Conservation (phyloP, 2,329 filamentous ascomycete species). For the Alternaria sp. region DNA sequence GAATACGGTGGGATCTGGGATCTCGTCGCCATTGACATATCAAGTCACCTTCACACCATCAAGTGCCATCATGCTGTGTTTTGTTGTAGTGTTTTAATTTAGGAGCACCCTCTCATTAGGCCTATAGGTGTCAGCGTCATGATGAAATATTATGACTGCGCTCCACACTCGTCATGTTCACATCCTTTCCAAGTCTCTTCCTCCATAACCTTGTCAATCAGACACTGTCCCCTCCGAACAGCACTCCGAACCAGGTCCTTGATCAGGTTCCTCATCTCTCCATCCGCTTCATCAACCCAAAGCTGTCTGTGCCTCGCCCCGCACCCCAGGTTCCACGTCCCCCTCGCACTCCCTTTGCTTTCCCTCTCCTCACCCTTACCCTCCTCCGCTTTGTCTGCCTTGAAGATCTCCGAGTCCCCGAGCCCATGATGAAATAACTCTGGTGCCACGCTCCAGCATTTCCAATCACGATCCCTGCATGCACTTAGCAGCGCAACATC, state of each 20-base stretch:
- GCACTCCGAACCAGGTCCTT: conserved; percentile 6
- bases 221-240: conserved; percentile 13
- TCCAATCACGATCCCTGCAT: conserved; percentile 47
- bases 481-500: conserved; percentile 52
- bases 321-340: conserved; percentile 25
- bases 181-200: conserved; percentile 19
- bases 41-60: background rate
- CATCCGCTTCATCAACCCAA: conserved; percentile 18
- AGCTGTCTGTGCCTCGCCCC: conserved; percentile 19
- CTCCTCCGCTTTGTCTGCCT: conserved; percentile 6
- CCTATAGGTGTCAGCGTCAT: background rate
- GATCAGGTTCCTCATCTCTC: background rate
- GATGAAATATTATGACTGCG: conserved; percentile 17
- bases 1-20: conserved; percentile 1
- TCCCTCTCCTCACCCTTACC: background rate
- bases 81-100: background rate
- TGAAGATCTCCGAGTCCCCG: conserved; percentile 35
- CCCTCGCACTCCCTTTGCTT: conserved; percentile 1
- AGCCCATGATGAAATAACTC: conserved; percentile 53
- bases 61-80: background rate
- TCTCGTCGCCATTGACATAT: conserved; percentile 2
- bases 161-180: conserved; percentile 21
- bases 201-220: conserved; percentile 9
- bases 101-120: background rate
- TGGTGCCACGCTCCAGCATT: conserved; percentile 49